Evolutionary conservation across 257 asterid species (phyloP), one percentile per base, ranked within the genome.

Genomic region (Galeopsis tetrahit): DNA sequence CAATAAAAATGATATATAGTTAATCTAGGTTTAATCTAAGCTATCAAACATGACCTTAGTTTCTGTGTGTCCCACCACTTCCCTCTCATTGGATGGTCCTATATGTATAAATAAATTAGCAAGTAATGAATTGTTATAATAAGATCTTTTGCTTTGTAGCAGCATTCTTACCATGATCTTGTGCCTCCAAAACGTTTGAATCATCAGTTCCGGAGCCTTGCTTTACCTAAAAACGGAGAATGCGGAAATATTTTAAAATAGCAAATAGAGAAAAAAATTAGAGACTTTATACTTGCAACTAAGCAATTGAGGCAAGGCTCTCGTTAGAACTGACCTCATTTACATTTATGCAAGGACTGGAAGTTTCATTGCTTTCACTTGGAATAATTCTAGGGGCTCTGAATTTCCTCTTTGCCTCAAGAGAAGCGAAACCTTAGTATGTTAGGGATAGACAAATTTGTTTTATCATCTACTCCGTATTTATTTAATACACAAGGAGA

Each of bases 391-490:
- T 82, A 52, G 98, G 99, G 59, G 88, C 88, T 80, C 78, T 84
- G 82, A 89, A 94, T 59, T 84, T 75, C 78, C 90, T 81, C 77
- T 87, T 94, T 58, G 99, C 99, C 93, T 91, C 99, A 42, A 84
- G 79, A 77, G 99, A 84, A 73, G 98, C 93, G 84, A 79, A 79
- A 78, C 99, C 99, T 93, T 85, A 72, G 56, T 61, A 56, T 4
- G 83, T 85, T 80, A 87, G 92, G 88, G 21, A 63, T 81, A 62
- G 57, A 63, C 3, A 1, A 15, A 34, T 43, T 49, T 33, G 6
- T 56, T 44, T 3, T 8, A 57, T 66, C 36, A 64, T 70, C 43
- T 59, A n/a, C n/a, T n/a, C n/a, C n/a, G n/a, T n/a, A 48, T 10
- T 11, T 10, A 36, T 57, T 52, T 55, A 14, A 7, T 63, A 14